Evolutionary conservation across 2,329 filamentous ascomycete species (phyloP), one percentile per base, ranked within the genome.

Genomic region (Fusarium albidum): DNA sequence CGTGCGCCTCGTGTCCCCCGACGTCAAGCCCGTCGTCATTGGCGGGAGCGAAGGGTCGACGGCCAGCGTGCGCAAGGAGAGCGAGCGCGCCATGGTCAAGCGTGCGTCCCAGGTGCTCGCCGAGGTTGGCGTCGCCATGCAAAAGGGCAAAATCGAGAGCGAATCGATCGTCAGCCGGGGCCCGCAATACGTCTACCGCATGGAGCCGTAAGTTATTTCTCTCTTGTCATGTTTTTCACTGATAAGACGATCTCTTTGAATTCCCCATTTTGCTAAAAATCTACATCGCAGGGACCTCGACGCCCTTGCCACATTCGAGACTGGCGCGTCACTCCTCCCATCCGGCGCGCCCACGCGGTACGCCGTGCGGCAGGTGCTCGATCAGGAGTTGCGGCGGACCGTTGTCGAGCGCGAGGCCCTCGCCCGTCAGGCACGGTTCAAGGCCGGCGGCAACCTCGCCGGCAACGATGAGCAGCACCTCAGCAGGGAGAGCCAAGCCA

Each of bases 21-120:
- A 94, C 52, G 87, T 99, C 37, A 96, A 95, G 70, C 95, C 95
- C 0, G 91, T 98, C 4, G 83, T 97, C 9, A 86, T 98, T 1
- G 86, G 87, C 27, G 85, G 85, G 47, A 86, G 86, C 26, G 79
- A 83, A 62, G 80, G 80, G 25, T 83, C 86, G 9, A 88, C 87
- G 7, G 94, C 94, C 0, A 96, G 91, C 63, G 94, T 99, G 2
- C 86, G 95, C 32, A 94, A 91, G 70, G 92, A 96, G 31, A 83
- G 81, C 1, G 95, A 99, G 70, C 92, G 92, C 65, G 78, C 75
- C 11, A 91, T 97, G 73, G 89, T 99, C 12, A 82, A 82, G 64
- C 83, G 91, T 25, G 90, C 93, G 1, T 91, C 95, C 0, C 84
- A 88, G 57, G 87, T 93, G 0, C 90, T 99, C 80, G 82, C 85